Conservation (phyloP, 2,329 filamentous ascomycete genomes). For the Aureobasidium sp. region DNA sequence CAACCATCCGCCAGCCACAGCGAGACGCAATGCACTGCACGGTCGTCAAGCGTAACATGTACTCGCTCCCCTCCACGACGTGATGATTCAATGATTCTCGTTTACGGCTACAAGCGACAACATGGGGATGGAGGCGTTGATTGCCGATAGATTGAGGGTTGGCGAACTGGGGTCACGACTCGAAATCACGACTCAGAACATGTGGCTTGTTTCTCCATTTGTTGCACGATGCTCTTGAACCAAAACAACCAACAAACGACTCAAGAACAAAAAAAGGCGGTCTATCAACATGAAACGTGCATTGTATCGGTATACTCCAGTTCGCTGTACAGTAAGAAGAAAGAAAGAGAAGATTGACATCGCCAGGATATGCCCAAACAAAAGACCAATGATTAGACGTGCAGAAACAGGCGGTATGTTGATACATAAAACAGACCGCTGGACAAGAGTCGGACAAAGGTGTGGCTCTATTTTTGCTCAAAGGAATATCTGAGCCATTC, state of each 20-base stretch:
- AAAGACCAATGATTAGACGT: neutral
- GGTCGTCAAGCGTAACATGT: neutral
- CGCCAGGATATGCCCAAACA: neutral
- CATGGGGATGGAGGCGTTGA: neutral
- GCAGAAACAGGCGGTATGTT: neutral
- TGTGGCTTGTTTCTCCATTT: neutral
- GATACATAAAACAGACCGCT: neutral
- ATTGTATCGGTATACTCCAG: conserved; percentile 8
- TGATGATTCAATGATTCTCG: neutral
- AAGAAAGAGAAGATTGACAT: neutral
- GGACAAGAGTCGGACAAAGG: neutral
- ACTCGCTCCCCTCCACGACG: neutral
- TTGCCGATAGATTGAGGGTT: neutral
- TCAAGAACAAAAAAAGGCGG: neutral
- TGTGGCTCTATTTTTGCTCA: conserved; percentile 26
- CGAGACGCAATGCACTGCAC: neutral
- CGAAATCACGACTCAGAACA: neutral
- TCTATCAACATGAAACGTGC: neutral
- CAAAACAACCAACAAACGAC: neutral
- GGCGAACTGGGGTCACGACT: neutral
- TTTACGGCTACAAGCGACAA: neutral
- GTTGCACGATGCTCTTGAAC: neutral
- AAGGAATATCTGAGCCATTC: conserved; percentile 68
- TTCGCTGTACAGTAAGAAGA: conserved; percentile 1
- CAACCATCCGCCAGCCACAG: neutral